phyloP scores from a whole-genome alignment of 192 early-diverging fungal genomes.

The Coemansia sp. region DNA sequence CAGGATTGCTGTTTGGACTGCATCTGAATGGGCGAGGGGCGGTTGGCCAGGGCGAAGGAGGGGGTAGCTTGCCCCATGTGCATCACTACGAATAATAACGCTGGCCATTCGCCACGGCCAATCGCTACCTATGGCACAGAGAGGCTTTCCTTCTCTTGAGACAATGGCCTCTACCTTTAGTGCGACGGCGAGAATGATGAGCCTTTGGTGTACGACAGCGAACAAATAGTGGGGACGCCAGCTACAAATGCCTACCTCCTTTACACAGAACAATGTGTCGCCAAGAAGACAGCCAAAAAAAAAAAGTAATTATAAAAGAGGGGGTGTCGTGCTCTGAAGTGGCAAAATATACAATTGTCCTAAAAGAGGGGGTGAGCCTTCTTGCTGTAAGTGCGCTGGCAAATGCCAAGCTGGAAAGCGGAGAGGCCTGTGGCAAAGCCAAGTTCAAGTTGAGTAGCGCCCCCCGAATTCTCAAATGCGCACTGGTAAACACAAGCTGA shows the following conservation, averaged over 20 bases:
- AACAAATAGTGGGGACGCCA: neutral
- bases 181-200: neutral
- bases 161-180: neutral
- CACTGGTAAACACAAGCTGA: neutral
- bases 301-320: conserved; percentile 1
- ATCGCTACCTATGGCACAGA: neutral
- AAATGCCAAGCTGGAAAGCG: conserved; percentile 9
- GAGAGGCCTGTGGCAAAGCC: conserved; percentile 8
- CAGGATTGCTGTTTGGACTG: conserved; percentile 4
- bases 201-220: neutral
- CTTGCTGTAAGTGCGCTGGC: neutral
- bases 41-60: conserved; percentile 1
- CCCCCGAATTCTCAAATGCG: neutral
- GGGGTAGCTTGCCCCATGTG: conserved; percentile 1
- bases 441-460: conserved; percentile 11
- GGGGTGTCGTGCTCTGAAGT: neutral
- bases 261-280: conserved; percentile 38
- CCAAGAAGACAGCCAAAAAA: conserved; percentile 6
- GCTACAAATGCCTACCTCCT: conserved; percentile 11
- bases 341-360: neutral
- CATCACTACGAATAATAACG: neutral
- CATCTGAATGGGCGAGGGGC: neutral
- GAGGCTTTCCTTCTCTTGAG: conserved; percentile 5
- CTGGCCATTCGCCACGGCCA: neutral
- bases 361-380: neutral